Evolutionary conservation across 306 rosid genomes (phyloP).

Genomic region (Sphenostylis stenocarpa): DNA sequence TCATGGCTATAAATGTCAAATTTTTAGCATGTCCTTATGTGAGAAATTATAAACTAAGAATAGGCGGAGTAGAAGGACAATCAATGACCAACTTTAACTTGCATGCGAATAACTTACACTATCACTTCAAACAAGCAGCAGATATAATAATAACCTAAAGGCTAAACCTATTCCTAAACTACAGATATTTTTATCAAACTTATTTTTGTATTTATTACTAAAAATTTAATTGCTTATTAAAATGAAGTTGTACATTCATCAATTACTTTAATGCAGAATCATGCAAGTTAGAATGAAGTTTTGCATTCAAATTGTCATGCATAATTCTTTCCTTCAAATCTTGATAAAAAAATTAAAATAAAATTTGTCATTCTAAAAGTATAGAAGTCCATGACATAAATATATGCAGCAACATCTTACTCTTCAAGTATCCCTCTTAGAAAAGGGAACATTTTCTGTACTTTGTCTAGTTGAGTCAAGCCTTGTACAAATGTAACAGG

Average conservation of each 20-base stretch:
- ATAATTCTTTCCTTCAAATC: conserved; percentile 8
- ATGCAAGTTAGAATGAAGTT: conserved; percentile 11
- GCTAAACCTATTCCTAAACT: background rate
- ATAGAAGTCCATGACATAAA: conserved; percentile 26
- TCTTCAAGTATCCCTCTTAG: conserved; percentile 61
- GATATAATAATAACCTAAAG: background rate
- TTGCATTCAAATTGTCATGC: conserved; percentile 17
- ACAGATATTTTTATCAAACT: background rate
- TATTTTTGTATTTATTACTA: background rate
- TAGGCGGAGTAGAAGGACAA: background rate
- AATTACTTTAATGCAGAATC: conserved; percentile 12
- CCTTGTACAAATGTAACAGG: conserved; percentile 92
- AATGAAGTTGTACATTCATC: conserved; percentile 17
- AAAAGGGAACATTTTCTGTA: conserved; percentile 71
- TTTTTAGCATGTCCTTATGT: background rate
- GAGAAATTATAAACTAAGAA: conserved; percentile 16
- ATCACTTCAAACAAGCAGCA: conserved; percentile 22
- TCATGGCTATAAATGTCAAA: conserved; percentile 2
- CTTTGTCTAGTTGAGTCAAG: conserved; percentile 76
- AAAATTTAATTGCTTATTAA: background rate
- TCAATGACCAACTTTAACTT: conserved; percentile 26
- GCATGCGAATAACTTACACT: background rate
- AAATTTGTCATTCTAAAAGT: background rate
- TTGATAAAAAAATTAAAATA: background rate
- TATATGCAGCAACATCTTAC: conserved; percentile 47